Conservation (phyloP, 2,329 filamentous ascomycete species). For the Trichoderma oligosporum region DNA sequence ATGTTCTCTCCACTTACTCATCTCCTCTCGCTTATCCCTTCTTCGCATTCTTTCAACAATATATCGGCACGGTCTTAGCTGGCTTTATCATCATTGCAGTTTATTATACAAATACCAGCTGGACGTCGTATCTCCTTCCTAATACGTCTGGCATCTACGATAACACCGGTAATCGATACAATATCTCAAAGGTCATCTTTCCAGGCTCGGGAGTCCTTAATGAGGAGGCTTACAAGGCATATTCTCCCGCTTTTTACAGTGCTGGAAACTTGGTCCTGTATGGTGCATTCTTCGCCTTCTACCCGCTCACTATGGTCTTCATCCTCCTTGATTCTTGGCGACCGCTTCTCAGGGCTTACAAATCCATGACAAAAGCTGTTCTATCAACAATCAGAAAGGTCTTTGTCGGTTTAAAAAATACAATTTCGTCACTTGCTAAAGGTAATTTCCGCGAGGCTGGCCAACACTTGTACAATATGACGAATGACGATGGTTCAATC, state of each 20-base stretch:
- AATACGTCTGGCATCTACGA: slow-evolving; percentile 46
- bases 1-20: slow-evolving; percentile 28
- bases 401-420: slow-evolving; percentile 25
- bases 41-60: slow-evolving; percentile 36
- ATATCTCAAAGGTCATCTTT: slow-evolving; percentile 43
- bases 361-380: slow-evolving; percentile 25
- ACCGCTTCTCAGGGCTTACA: slow-evolving; percentile 35
- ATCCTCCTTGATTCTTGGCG: slow-evolving; percentile 28
- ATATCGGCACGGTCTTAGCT: slow-evolving; percentile 31
- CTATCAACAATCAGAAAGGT: slow-evolving; percentile 19
- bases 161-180: slow-evolving; percentile 41
- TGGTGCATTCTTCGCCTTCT: slow-evolving; percentile 33
- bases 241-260: slow-evolving; percentile 35
- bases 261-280: slow-evolving; percentile 32
- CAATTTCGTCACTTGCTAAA: slow-evolving; percentile 21
- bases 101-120: slow-evolving; percentile 35
- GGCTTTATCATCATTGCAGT: slow-evolving; percentile 32
- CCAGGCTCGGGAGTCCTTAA: slow-evolving; percentile 30
- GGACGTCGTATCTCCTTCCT: slow-evolving; percentile 44
- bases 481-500: slow-evolving; percentile 36
- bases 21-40: slow-evolving; percentile 34
- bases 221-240: slow-evolving; percentile 34
- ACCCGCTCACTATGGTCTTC: slow-evolving; percentile 36
- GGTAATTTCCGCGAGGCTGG: slow-evolving; percentile 33
- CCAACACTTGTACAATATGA: slow-evolving; percentile 28